Conservation (phyloP, 805 yeast genomes). For the Saccharomycopsis oosterbeekiorum region DNA sequence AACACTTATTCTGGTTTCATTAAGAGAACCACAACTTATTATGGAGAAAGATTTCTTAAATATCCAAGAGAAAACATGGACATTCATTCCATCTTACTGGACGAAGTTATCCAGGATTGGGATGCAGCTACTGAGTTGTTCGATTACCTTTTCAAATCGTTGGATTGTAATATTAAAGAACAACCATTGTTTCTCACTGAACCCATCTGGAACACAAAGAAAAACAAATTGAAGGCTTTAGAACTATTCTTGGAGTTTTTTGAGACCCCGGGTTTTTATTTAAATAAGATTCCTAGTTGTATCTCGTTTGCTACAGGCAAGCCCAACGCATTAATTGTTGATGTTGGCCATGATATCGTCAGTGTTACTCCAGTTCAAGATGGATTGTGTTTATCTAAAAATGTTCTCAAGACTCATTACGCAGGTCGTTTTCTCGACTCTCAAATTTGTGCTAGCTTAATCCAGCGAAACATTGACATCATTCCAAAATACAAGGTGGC, state of each 20-base stretch:
- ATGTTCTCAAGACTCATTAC: constrained; percentile 59
- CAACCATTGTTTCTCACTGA: constrained; percentile 79
- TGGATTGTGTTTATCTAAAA: constrained; percentile 65
- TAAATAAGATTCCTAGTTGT: constrained; percentile 79
- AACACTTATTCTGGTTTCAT: constrained; percentile 8
- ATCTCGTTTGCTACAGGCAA: constrained; percentile 83
- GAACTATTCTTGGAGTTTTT: constrained; percentile 62
- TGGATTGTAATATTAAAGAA: constrained; percentile 46
- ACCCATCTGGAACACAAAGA: constrained; percentile 71
- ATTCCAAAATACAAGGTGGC: constrained; percentile 42
- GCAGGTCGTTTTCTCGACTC: constrained; percentile 54
- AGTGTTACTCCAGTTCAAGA: constrained; percentile 78
- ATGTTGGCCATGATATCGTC: constrained; percentile 68
- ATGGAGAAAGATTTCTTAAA: constrained; percentile 34
- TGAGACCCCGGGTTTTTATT: constrained; percentile 69
- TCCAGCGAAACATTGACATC: constrained; percentile 26
- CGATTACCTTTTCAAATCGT: constrained; percentile 42
- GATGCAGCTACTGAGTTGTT: constrained; percentile 74
- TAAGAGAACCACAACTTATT: constrained; percentile 24
- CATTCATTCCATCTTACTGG: constrained; percentile 47
- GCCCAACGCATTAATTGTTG: constrained; percentile 79
- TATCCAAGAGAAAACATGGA: constrained; percentile 45
- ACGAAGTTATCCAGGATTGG: constrained; percentile 71
- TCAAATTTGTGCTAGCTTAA: constrained; percentile 10
- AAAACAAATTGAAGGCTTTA: constrained; percentile 57